phyloP scores from a whole-genome alignment of 2,329 filamentous ascomycete genomes.

The Phoma sp. region DNA sequence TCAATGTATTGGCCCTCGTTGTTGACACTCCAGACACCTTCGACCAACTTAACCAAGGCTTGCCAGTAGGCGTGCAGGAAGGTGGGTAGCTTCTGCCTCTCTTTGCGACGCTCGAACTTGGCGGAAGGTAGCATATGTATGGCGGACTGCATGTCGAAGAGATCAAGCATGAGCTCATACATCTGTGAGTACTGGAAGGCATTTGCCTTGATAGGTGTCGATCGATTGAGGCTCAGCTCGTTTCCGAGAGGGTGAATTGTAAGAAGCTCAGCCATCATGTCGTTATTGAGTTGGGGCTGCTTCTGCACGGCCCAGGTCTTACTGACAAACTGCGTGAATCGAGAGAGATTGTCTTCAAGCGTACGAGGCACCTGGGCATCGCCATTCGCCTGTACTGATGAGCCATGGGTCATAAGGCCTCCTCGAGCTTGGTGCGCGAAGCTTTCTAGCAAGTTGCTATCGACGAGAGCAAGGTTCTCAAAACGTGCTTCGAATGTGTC shows the following conservation, averaged over 20 bases:
- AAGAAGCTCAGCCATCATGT: constrained; percentile 29
- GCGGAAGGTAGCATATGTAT: constrained; percentile 36
- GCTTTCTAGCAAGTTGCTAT: constrained; percentile 35
- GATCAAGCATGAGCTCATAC: constrained; percentile 40
- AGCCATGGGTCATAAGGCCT: constrained; percentile 21
- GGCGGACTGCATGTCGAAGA: constrained; percentile 42
- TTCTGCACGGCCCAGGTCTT: constrained; percentile 28
- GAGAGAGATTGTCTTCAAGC: constrained; percentile 13
- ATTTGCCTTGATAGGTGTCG: constrained; percentile 6
- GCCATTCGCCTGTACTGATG: constrained; percentile 5
- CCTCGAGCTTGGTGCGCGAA: constrained; percentile 39
- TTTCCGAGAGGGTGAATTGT: constrained; percentile 58
- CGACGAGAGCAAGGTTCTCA: constrained; percentile 48
- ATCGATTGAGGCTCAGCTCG: constrained; percentile 49
- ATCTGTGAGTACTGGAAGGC: constrained; percentile 31
- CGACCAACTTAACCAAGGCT: constrained; percentile 25
- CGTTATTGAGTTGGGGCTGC: constrained; percentile 4
- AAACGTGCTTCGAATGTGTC: constrained; percentile 32
- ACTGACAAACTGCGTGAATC: constrained; percentile 45
- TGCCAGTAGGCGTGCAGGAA: constrained; percentile 41
- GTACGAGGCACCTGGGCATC: background rate
- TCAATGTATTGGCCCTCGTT: constrained; percentile 20
- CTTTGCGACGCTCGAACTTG: constrained; percentile 45
- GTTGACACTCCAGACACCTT: constrained; percentile 20
- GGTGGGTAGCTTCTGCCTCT: constrained; percentile 44